phyloP scores from a whole-genome alignment of 768 basidiomycete species.

The Rhodotorula diobovata region DNA sequence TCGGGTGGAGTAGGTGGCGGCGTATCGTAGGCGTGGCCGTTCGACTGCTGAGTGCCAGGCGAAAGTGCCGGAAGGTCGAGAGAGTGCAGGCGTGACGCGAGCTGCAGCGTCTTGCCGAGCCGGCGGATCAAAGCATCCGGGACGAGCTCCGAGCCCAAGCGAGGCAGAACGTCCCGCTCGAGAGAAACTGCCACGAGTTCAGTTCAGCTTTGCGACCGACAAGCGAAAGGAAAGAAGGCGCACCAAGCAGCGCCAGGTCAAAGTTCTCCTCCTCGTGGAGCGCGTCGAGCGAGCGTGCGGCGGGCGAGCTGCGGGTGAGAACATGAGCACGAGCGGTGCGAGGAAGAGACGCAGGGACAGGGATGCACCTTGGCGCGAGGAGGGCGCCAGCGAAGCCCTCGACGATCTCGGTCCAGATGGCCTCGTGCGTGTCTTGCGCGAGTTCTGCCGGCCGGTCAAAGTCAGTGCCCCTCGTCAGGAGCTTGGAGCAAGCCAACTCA shows the following conservation, averaged over 20 bases:
- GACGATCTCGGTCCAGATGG: slow-evolving; percentile 77
- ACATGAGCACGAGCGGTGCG: too few relatives aligned
- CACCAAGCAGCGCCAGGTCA: slow-evolving; percentile 70
- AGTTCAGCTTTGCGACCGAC: neutral
- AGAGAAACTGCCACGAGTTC: slow-evolving; percentile 49
- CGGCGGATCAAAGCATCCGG: slow-evolving; percentile 66
- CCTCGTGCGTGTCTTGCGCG: slow-evolving; percentile 53
- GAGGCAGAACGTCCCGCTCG: slow-evolving; percentile 73
- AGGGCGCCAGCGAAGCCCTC: slow-evolving; percentile 78
- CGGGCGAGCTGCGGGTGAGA: slow-evolving; percentile 53
- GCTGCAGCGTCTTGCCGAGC: slow-evolving; percentile 66
- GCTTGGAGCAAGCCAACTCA: neutral
- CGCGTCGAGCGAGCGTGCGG: slow-evolving; percentile 51
- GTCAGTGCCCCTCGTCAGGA: neutral
- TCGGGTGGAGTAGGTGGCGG: slow-evolving; percentile 12
- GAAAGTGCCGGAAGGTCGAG: slow-evolving; percentile 30
- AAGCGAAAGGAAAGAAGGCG: neutral
- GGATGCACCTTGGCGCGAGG: slow-evolving; percentile 71
- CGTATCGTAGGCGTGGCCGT: neutral
- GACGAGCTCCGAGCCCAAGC: slow-evolving; percentile 63
- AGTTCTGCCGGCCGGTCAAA: slow-evolving; percentile 53
- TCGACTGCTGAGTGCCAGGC: neutral
- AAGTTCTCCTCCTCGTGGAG: slow-evolving; percentile 80
- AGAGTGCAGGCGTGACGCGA: slow-evolving; percentile 65
- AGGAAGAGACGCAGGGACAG: too few relatives aligned